Conservation (phyloP, 345 rosid species). For the Hypericum androsaemum region DNA sequence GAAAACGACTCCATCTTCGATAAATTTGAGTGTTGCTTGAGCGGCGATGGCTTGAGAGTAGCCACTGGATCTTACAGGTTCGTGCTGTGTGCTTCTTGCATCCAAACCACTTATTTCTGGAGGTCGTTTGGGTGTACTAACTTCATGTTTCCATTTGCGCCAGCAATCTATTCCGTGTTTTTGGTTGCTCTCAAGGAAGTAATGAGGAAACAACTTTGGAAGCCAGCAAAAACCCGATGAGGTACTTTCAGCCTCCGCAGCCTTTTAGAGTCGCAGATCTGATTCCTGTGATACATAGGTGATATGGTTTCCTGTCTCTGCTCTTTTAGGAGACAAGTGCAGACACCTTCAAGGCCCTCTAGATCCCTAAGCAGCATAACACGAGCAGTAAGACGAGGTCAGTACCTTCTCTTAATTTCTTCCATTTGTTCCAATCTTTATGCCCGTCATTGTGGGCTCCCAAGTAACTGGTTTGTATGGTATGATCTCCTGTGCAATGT, state of each 20-base stretch:
- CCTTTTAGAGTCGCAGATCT: too few species aligned
- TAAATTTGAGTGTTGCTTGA: slow-evolving; percentile 52
- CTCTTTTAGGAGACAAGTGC: slow-evolving; percentile 38
- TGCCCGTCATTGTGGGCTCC: background rate
- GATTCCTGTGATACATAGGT: too few species aligned
- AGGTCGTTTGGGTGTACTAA: background rate
- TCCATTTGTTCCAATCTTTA: background rate
- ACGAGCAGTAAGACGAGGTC: slow-evolving; percentile 48
- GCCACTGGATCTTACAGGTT: slow-evolving; percentile 79
- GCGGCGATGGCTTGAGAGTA: slow-evolving; percentile 50
- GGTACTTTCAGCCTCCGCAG: slow-evolving; percentile 21
- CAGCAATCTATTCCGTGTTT: slow-evolving; percentile 63
- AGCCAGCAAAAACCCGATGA: slow-evolving; percentile 64
- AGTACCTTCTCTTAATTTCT: slow-evolving; percentile 9
- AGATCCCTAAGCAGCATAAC: slow-evolving; percentile 41
- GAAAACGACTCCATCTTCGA: slow-evolving; percentile 62
- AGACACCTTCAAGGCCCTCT: slow-evolving; percentile 40
- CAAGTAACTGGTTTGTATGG: background rate
- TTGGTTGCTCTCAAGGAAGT: slow-evolving; percentile 49
- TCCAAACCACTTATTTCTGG: background rate
- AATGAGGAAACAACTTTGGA: slow-evolving; percentile 45
- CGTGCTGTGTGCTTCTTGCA: slow-evolving; percentile 8
- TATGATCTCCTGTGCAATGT: background rate
- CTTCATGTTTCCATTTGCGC: slow-evolving; percentile 9
- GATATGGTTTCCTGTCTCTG: too few species aligned